Evolutionary conservation across 208 protist species (phyloP).

Genomic region (Acanthamoeba castellanii): DNA sequence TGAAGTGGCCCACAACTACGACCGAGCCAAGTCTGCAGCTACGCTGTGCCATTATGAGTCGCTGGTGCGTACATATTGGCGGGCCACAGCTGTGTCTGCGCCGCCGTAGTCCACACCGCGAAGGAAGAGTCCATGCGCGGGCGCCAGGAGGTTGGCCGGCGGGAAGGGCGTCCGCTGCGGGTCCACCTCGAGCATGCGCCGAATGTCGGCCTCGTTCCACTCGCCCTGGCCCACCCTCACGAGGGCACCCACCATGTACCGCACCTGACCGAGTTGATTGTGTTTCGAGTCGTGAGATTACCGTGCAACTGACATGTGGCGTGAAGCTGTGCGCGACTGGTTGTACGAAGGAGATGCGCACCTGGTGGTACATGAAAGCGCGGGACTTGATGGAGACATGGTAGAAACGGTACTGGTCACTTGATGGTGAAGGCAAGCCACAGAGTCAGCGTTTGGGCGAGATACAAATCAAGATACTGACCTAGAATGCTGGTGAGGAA

Average conservation of each 20-base stretch:
- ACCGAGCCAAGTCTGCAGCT: too few relatives aligned
- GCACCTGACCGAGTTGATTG: background rate
- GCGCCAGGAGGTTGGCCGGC: constrained; percentile 40
- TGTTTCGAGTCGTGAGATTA: background rate
- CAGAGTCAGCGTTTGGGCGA: too few relatives aligned
- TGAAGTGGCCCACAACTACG: too few relatives aligned
- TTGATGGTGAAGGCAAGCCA: background rate
- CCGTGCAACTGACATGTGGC: background rate
- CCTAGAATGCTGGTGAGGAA: too few relatives aligned
- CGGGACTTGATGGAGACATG: background rate
- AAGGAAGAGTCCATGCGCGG: constrained; percentile 22
- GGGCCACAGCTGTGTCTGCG: background rate
- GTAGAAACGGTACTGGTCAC: background rate
- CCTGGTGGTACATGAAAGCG: constrained; percentile 60
- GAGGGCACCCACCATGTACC: constrained; percentile 68
- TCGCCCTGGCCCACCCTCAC: constrained; percentile 60
- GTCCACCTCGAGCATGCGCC: constrained; percentile 41
- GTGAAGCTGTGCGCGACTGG: background rate
- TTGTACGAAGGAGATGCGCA: background rate
- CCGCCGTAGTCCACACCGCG: background rate
- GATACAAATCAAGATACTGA: too few relatives aligned
- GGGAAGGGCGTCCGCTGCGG: background rate
- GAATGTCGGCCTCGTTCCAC: background rate
- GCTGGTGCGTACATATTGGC: too few relatives aligned
- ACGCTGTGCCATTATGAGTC: too few relatives aligned